Percentiles rank a stretch among this genome's conserved stretches.
These are phyloP conservation scores for Udeniomyces megalosporus DNA, from an alignment of 768 basidiomycete species.

Conservation along the genomic window DNA sequence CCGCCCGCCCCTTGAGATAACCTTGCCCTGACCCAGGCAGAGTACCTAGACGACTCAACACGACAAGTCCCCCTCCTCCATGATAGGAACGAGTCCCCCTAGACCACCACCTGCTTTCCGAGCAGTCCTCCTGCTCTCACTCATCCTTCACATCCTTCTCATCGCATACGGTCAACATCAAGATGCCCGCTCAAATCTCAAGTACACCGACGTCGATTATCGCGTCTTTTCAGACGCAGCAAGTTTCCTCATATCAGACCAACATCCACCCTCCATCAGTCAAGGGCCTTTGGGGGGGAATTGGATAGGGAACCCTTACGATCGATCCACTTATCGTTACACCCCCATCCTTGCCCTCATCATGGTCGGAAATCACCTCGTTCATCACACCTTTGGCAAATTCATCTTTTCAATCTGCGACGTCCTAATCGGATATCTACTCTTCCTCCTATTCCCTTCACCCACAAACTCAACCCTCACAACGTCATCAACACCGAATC, in stretches of 20 bases:
- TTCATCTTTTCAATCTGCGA: constrained; percentile 72
- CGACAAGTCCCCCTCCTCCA: background rate
- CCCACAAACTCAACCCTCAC: too few relatives aligned
- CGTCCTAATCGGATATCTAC: constrained; percentile 40
- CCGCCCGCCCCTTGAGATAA: too few relatives aligned
- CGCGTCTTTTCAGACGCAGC: constrained; percentile 89
- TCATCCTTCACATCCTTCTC: constrained; percentile 47
- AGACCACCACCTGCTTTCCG: background rate
- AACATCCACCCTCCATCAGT: background rate
- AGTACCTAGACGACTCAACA: too few relatives aligned
- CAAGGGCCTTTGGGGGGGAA: constrained; percentile 23
- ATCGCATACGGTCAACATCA: constrained; percentile 83
- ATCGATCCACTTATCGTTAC: constrained; percentile 83
- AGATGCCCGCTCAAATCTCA: constrained; percentile 61
- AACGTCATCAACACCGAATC: too few relatives aligned
- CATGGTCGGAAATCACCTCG: constrained; percentile 58
- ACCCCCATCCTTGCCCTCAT: constrained; percentile 79
- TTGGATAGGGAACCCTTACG: constrained; percentile 70
- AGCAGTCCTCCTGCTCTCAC: constrained; percentile 25
- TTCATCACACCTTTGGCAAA: constrained; percentile 82
- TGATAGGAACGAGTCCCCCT: too few relatives aligned
- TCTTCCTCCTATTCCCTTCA: constrained; percentile 41
- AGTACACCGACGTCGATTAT: constrained; percentile 98
- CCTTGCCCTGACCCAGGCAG: too few relatives aligned
- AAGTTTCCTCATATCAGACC: constrained; percentile 33